Base-by-base conservation (phyloP, 2,329 filamentous ascomycete species). In the Pezicula rhizophila region DNA sequence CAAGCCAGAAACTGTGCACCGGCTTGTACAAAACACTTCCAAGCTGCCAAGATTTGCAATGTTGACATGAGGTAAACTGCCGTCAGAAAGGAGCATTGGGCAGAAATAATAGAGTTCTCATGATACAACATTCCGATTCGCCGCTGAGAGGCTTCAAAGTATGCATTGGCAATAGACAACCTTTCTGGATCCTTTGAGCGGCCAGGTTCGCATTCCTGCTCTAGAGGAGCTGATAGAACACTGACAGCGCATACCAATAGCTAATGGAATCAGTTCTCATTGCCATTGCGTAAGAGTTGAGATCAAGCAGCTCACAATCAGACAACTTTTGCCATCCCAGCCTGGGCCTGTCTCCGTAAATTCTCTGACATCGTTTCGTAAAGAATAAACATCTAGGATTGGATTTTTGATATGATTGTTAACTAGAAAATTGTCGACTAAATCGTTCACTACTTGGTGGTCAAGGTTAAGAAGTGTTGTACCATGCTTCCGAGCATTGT, bases 391-490 rank as follows among this genome's bases (percentile, higher is more conserved):
- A 17, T 55, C 48, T 10, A 59, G 51, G 11, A 59, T 50, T 12
- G 57, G 57, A 8, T 59, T 59, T 39, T 58, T 59, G 5, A 55
- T 51, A 41, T 58, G 52, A 33, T 59, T 59, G 11, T 43, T 55
- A 4, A 45, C 37, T 0, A 59, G 51, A 34, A 59, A 59, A 28
- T 58, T 58, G 5, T 58, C 49, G 10, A 59, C 54, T 0, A 59
- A 51, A 14, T 53, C 46, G 5, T 39, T 42, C 1, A 59, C 40
- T 11, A 52, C 45, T 20, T 55, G 50, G 4, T 52, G 45, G 6
- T 52, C 49, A 11, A 59, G 47, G 39, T 56, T 51, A 33, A 52
- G 49, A 17, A 53, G 41, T 7, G 35, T 48, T 2, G 54, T 53
- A 23, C 46, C 50, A 42, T 26, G n/a, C 25, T 42, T 11, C 17